Evolutionary conservation across 441 rosid species (phyloP), one percentile per base, ranked within the genome.

Genomic region (Bruguiera hainesii): DNA sequence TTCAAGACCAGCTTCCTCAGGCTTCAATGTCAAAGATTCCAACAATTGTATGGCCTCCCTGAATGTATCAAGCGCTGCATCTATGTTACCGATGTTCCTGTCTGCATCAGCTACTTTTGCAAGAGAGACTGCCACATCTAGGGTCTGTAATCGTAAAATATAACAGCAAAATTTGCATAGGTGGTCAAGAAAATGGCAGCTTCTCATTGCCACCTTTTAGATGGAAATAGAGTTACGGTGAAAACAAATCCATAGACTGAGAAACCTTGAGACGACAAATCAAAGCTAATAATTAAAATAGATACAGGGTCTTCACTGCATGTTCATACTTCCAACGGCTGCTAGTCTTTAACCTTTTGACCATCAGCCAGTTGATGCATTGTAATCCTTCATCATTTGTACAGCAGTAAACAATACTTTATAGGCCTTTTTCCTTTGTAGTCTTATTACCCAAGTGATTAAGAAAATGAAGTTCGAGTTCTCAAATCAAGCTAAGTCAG

Each of bases 101-200:
- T 95, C 97, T 0, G 84, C 91, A 71, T 95, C 99, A 2, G 97
- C 97, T 68, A 93, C 96, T 83, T 96, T 96, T 66, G 97, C 96
- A 16, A 90, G 89, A 48, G 98, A 95, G 66, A 89, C 86, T 20
- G 95, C 97, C 68, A 95, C 85, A 78, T 95, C 99, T 65, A 92
- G 81, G 70, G 79, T 68, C 98, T 95, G 80, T 48, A 61, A 65
- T 46, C 52, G 70, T 11, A 35, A 63, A 60, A 60, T 1, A 11
- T 33, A 70, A 35, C 67, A 11, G 42, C 58, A 21, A 55, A 8
- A 23, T 55, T 29, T 49, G 39, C 33, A n/a, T 4, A 10, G 16
- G 23, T 26, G 18, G 49, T 52, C 42, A 23, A 30, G 19, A 53
- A 20, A 55, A 6, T 5, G 5, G 29, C 10, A 19, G n/a, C 31